Evolutionary conservation across 305 asterid genomes (phyloP).

Genomic region (Fraxinus angustifolia): DNA sequence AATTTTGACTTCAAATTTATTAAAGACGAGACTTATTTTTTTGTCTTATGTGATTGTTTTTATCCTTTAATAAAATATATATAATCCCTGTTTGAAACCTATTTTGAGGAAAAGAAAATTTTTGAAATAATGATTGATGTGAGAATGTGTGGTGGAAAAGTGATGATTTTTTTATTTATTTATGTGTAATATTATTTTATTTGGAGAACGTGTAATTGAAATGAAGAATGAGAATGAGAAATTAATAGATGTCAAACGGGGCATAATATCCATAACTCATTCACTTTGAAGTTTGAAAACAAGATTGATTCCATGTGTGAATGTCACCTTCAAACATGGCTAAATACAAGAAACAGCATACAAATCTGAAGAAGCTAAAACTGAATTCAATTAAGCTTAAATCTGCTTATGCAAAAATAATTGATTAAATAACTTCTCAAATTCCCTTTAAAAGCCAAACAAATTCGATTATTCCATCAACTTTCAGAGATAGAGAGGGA

Average conservation of each 20-base stretch:
- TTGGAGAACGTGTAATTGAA: too few relatives aligned
- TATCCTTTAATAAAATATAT: neutral
- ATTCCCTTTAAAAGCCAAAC: constrained; percentile 22
- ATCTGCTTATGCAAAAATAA: neutral
- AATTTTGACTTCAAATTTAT: neutral
- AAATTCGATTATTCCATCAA: neutral
- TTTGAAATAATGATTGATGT: too few relatives aligned
- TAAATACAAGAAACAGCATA: neutral
- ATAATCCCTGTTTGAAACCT: too few relatives aligned
- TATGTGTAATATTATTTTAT: too few relatives aligned
- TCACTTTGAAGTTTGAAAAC: neutral
- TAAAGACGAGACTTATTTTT: neutral
- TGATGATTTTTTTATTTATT: too few relatives aligned
- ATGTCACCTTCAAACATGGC: neutral
- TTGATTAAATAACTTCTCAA: neutral
- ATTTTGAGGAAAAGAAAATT: too few relatives aligned
- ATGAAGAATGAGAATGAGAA: too few relatives aligned
- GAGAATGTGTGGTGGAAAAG: too few relatives aligned
- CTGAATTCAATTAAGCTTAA: neutral
- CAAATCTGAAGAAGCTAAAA: neutral
- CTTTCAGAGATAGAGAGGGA: neutral
- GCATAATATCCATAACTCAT: neutral
- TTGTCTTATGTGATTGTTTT: neutral
- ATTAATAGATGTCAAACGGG: too few relatives aligned
- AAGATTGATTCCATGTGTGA: neutral